Conservation (phyloP, 495 filamentous ascomycete genomes). For the Annulohypoxylon moriforme region DNA sequence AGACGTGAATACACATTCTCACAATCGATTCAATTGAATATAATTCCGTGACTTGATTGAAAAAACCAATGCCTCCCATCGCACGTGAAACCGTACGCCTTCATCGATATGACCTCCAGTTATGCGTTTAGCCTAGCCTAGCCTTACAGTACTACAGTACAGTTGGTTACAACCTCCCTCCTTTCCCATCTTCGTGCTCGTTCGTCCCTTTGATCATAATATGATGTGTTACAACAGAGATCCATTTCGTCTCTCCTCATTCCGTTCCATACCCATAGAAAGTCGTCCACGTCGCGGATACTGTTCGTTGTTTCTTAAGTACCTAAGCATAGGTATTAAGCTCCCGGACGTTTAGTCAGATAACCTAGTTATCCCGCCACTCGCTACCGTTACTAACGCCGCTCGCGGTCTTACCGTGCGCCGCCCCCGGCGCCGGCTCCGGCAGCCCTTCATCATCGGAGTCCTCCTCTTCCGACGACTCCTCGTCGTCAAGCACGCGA, state of each 20-base stretch:
- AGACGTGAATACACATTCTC: not conserved
- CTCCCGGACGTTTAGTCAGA: too few relatives aligned
- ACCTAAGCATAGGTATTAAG: not conserved
- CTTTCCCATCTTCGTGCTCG: not conserved
- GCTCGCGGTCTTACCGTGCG: conserved; percentile 35
- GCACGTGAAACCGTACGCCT: conserved; percentile 24
- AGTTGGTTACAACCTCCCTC: conserved; percentile 9
- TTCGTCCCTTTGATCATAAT: not conserved
- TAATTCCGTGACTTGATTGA: not conserved
- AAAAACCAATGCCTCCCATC: conserved; percentile 32
- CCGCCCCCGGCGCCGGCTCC: conserved; percentile 19
- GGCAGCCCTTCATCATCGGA: conserved; percentile 49
- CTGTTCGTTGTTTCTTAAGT: not conserved
- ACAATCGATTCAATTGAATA: not conserved
- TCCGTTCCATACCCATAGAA: not conserved
- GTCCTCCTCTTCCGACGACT: conserved; percentile 58
- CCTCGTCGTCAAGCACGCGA: conserved; percentile 61
- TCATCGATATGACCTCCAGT: not conserved
- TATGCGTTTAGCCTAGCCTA: conserved; percentile 11
- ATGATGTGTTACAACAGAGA: not conserved
- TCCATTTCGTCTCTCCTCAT: not conserved
- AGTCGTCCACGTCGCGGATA: not conserved
- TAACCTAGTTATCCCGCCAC: conserved; percentile 53
- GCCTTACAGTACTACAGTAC: conserved; percentile 17
- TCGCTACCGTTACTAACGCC: conserved; percentile 55